Base-by-base conservation (phyloP, 306 rosid species). In the Quillaja saponaria region DNA sequence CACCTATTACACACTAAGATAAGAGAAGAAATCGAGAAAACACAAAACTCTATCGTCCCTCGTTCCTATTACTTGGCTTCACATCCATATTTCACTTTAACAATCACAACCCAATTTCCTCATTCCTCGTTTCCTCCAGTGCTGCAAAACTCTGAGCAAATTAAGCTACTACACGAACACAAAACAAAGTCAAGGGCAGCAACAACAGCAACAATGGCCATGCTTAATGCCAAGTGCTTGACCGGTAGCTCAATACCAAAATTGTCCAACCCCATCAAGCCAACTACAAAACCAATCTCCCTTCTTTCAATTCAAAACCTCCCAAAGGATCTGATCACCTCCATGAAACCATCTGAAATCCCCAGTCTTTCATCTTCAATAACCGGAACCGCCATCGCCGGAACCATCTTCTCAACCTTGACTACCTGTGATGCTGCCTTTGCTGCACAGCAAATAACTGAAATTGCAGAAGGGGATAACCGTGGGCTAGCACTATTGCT, bases 161-260 rank as follows among this genome's bases (percentile, higher is more conserved):
- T 16, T 21, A 19, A 55, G 31, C 40, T 63, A 20, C 59, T 42
- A 14, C 8, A 40, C 55, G 31, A n/a, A n/a, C n/a, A n/a, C n/a
- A n/a, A 44, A 54, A 37, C 49, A 48, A 19, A 19, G 66, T 61
- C 81, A 71, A 91, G 85, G 96, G 96, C 97, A 52, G 78, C 94
- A 79, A 86, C 95, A 8, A 79, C 86, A 84, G 83, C 90, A 28
- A 77, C 95, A 44, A 85, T 85, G 96, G 84, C 95, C 34, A 80
- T 82, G 62, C 75, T 84, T 64, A 91, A 82, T 56, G 58, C 95
- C 51, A 92, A 88, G 65, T 81, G 84, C 84, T 45, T 80, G 49
- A 64, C 40, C 71, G 13, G 64, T 61, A 57, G 46, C 45, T 34
- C 76, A 14, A n/a, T n/a, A n/a, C 69, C 78, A 34, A 90, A 81